Conservation (phyloP, 768 basidiomycete genomes). For the Amanita thiersii region DNA sequence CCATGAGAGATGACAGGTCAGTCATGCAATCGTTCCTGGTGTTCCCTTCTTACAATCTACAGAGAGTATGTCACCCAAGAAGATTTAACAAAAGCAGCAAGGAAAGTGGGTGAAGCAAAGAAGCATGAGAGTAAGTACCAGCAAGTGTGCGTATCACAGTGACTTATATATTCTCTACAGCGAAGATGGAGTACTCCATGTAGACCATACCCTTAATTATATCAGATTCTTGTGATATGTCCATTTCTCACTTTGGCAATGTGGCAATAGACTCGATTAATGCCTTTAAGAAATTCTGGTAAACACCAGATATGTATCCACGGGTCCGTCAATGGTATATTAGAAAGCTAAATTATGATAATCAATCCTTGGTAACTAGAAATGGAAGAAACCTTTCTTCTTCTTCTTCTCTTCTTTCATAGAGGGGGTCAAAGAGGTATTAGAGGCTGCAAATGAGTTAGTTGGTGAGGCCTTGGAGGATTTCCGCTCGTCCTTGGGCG, state of each 20-base stretch:
- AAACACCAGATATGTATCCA: background rate
- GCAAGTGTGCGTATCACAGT: slow-evolving; percentile 1
- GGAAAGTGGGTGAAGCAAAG: slow-evolving; percentile 95
- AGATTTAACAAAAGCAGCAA: slow-evolving; percentile 90
- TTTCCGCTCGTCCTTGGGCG: slow-evolving; percentile 24
- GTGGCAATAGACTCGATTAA: background rate
- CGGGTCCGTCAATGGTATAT: slow-evolving; percentile 15
- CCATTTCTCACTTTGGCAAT: background rate
- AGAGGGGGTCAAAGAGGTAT: slow-evolving; percentile 26
- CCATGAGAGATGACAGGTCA: slow-evolving; percentile 90
- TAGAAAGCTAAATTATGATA: slow-evolving; percentile 9
- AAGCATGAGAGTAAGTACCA: slow-evolving; percentile 86
- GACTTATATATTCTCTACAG: slow-evolving; percentile 18
- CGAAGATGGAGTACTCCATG: slow-evolving; percentile 47
- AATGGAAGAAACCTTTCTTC: slow-evolving; percentile 71
- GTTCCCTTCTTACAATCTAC: slow-evolving; percentile 4
- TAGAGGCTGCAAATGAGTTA: slow-evolving; percentile 40
- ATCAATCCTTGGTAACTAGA: slow-evolving; percentile 22
- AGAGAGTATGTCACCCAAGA: slow-evolving; percentile 92
- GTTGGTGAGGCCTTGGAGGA: slow-evolving; percentile 44
- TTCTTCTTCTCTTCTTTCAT: slow-evolving; percentile 58
- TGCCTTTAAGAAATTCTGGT: background rate
- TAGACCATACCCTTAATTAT: slow-evolving; percentile 19
- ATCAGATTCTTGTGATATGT: slow-evolving; percentile 9
- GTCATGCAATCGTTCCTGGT: slow-evolving; percentile 13